Base-by-base conservation (phyloP, 164 flowering plant species). In the Paratinospora sagittata region DNA sequence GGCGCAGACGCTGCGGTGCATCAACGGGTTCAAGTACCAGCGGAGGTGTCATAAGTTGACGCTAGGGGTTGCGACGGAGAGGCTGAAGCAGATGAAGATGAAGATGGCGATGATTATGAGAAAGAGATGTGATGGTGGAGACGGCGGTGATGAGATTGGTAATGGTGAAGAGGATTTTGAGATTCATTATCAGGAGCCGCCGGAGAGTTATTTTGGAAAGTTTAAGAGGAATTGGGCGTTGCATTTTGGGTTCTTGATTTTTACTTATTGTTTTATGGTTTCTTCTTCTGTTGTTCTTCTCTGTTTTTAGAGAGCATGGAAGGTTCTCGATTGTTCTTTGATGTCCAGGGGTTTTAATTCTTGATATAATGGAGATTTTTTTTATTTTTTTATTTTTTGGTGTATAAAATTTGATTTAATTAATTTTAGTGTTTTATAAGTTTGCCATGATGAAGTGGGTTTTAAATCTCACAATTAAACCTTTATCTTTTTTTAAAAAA, bases 21-120 rank as follows among this genome's bases (percentile, higher is more conserved):
- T 94, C 86, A 94, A 94, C 62, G 95, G 97, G 17, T 88, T 91
- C 84, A 90, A 94, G 88, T 94, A 94, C 77, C 97, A 91, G 84
- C 26, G 98, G 39, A 75, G 97, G 70, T 94, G 98, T 82, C 98
- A 94, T 77, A 91, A 94, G 85, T 84, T 94, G 41, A 93, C 98
- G 0, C 86, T 93, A 8, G 97, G 90, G 8, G 33, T 93, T 13
- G 98, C 97, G 16, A 93, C 97, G 1, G 97, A 93, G 73, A 79
- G 84, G 79, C 82, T 93, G 43, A 70, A 91, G 77, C 84, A 81
- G 78, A 65, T 93, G 43, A 87, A 82, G 87, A 73, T 82, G 81
- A 78, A 82, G 55, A 33, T 65, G 52, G 75, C 70, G 34, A 78
- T n/a, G n/a, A n/a, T n/a, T n/a, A n/a, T n/a, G n/a, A n/a, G n/a